Conservation (phyloP, 768 basidiomycete genomes). For the Mycena metata region DNA sequence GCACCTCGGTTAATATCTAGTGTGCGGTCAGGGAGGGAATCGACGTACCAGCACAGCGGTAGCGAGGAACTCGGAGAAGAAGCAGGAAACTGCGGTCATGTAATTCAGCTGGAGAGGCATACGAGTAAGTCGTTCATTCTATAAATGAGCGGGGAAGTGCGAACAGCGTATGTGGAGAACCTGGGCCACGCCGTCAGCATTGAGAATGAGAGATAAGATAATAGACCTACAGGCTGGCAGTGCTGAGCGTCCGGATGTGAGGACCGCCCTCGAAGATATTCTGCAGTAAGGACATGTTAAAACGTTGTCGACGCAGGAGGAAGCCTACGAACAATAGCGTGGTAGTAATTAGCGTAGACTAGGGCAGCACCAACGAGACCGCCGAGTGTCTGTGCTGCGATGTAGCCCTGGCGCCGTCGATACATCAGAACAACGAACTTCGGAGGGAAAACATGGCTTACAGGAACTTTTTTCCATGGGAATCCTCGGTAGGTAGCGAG, state of each 20-base stretch:
- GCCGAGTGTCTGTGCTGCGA: conserved; percentile 75
- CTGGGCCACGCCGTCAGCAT: neutral
- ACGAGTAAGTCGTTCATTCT: neutral
- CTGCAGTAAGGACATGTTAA: neutral
- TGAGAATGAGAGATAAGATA: neutral
- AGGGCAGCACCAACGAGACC: conserved; percentile 71
- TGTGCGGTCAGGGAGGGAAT: neutral
- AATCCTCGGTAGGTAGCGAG: conserved; percentile 79
- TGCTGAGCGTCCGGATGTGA: conserved; percentile 65
- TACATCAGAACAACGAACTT: conserved; percentile 5
- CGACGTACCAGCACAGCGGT: conserved; percentile 60
- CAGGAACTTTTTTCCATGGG: conserved; percentile 85
- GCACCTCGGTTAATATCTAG: neutral
- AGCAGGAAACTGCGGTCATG: conserved; percentile 56
- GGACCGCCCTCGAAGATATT: conserved; percentile 71
- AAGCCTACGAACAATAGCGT: conserved; percentile 62
- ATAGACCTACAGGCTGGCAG: conserved; percentile 56
- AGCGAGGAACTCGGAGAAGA: conserved; percentile 70
- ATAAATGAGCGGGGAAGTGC: conserved; percentile 36
- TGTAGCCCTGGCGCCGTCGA: conserved; percentile 53
- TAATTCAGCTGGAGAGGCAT: conserved; percentile 48
- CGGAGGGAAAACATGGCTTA: conserved; percentile 28
- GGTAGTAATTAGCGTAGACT: conserved; percentile 76
- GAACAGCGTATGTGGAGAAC: conserved; percentile 72
- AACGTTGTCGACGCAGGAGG: too few relatives aligned